Evolutionary conservation across 129 eudicot species (phyloP), one percentile per base, ranked within the genome.

Genomic region (Scalesia atractyloides): DNA sequence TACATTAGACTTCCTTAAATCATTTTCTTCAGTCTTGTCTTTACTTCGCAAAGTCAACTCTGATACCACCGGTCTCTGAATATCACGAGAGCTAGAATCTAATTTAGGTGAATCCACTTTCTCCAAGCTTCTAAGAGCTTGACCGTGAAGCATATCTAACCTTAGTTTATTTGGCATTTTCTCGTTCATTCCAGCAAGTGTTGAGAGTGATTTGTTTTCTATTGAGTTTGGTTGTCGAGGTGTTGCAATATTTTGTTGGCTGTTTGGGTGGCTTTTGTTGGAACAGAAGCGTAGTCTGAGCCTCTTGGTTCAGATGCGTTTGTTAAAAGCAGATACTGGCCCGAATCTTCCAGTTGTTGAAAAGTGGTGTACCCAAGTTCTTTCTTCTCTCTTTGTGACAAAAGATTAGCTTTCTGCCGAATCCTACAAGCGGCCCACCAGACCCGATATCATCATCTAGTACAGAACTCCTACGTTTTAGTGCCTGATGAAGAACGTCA

Each of bases 81-180:
- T 53, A 53, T 70, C 84, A 24, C 64, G 84, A 66, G 59, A 47
- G 65, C 69, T 79, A 64, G 70, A 66, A 68, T 81, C 61, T 60
- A 69, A 61, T 73, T 91, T 87, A 0, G 84, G 80, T 0, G 95
- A 74, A 51, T 77, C 82, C 39, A 74, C 73, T 68, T 86, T 76
- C 75, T 82, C 96, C 83, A 84, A 44, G 83, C 97, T 91, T 80
- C 78, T 88, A 68, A 84, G 95, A 78, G 99, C 96, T 71, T 79
- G 83, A 20, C 99, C 97, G 68, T 49, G 79, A 33, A 86, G 86
- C 91, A 94, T 86, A 50, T 81, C 81, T 58, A 86, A 73, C 24
- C 91, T 83, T 79, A 85, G 68, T 70, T 83, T 83, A 16, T 59
- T 26, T 10, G 82, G 79, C 37, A 91, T 84, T 53, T 73, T 82